These are phyloP conservation scores for Pythium rhizo-oryzae DNA, from an alignment of 352 stramenopile genomes.

Conservation along the genomic window DNA sequence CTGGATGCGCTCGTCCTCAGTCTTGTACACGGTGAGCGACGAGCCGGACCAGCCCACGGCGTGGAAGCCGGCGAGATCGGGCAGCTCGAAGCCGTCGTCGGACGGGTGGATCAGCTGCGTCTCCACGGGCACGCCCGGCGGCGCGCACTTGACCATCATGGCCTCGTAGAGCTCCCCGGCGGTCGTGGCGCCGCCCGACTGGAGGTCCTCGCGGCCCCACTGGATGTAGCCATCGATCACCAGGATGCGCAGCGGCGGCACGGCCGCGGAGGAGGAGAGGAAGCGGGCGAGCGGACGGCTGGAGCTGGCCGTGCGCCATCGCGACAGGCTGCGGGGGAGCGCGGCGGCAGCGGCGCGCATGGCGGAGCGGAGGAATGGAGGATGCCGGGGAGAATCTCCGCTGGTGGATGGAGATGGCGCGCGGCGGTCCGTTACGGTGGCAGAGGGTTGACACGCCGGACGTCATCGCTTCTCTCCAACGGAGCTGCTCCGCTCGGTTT, in stretches of 20 bases:
- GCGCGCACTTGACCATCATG: constrained; percentile 63
- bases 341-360: constrained; percentile 13
- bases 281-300: neutral
- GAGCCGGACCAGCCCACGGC: constrained; percentile 77
- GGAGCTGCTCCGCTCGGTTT: constrained; percentile 1
- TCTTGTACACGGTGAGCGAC: constrained; percentile 67
- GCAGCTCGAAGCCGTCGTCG: constrained; percentile 52
- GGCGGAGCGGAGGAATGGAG: neutral
- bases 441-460: constrained; percentile 11
- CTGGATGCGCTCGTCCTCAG: constrained; percentile 49
- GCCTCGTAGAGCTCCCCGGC: constrained; percentile 71
- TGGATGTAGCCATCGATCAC: constrained; percentile 79
- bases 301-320: neutral
- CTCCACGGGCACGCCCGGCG: constrained; percentile 37
- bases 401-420: neutral
- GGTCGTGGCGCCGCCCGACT: constrained; percentile 62
- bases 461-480: constrained; percentile 9
- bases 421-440: constrained; percentile 5
- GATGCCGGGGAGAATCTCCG: constrained; percentile 13
- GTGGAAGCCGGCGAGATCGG: constrained; percentile 69
- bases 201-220: constrained; percentile 55
- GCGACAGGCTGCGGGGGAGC: neutral
- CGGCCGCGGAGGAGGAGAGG: constrained; percentile 13
- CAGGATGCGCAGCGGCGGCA: constrained; percentile 48
- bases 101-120: constrained; percentile 69